Percentiles rank a stretch among this genome's conserved stretches.
Evolutionary conservation across 208 protist genomes (phyloP).

Genomic region (Crithidia expoeki): DNA sequence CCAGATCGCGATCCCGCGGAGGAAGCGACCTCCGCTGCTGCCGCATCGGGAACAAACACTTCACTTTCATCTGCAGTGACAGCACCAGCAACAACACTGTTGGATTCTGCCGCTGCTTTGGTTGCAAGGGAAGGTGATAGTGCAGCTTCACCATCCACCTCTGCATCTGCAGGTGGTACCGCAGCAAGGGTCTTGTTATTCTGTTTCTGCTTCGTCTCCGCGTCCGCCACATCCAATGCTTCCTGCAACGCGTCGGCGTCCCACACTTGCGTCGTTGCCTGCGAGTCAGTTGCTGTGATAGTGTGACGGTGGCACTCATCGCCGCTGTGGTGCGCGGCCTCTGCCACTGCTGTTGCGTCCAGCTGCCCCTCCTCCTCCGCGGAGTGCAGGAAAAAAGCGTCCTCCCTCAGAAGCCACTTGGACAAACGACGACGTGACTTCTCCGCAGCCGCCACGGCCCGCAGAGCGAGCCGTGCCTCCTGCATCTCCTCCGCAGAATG

Average conservation of each 20-base stretch:
- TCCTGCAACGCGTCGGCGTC: neutral
- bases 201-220: too few species aligned
- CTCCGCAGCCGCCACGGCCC: constrained; percentile 46
- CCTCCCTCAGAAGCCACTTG: constrained; percentile 20
- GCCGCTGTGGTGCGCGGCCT: neutral
- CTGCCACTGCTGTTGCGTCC: constrained; percentile 1
- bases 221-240: too few species aligned
- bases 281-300: neutral
- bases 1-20: constrained; percentile 11
- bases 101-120: neutral
- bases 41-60: neutral
- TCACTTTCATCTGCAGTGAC: neutral
- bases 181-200: neutral
- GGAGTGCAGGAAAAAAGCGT: constrained; percentile 33
- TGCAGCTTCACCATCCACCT: neutral
- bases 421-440: constrained; percentile 36
- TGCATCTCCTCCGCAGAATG: constrained; percentile 45
- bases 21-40: constrained; percentile 5
- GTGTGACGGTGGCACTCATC: neutral
- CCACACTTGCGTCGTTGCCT: neutral
- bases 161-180: neutral
- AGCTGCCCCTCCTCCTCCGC: constrained; percentile 32
- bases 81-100: too few species aligned
- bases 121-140: neutral
- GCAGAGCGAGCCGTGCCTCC: constrained; percentile 44